Conservation (phyloP, 2,329 filamentous ascomycete genomes). For the Colletotrichum tropicicola region DNA sequence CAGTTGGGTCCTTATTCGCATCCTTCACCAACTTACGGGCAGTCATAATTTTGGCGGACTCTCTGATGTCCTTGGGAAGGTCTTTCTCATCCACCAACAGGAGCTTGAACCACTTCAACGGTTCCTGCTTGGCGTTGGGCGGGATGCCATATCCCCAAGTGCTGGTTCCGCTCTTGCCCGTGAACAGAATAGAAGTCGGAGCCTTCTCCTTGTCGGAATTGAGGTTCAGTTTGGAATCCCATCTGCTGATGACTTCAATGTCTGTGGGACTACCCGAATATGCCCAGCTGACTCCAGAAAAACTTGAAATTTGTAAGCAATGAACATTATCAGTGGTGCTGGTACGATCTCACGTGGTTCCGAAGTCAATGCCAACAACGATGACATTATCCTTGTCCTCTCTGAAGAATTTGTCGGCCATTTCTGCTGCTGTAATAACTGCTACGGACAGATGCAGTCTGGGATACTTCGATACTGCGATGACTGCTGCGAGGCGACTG, state of each 20-base stretch:
- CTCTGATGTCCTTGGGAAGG: conserved; percentile 33
- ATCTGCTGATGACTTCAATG: conserved; percentile 42
- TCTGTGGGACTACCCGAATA: conserved; percentile 36
- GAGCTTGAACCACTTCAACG: conserved; percentile 52
- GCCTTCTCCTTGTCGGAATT: conserved; percentile 43
- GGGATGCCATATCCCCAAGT: conserved; percentile 46
- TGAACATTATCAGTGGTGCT: not conserved
- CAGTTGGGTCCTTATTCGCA: conserved; percentile 33
- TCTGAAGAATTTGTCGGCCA: no score
- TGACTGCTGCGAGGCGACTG: no score
- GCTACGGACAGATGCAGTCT: no score
- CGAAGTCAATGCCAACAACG: conserved; percentile 55
- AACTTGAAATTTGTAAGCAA: conserved; percentile 34
- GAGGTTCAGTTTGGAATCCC: conserved; percentile 33
- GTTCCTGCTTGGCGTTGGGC: conserved; percentile 1
- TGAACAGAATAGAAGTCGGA: conserved; percentile 38
- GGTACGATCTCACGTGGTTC: conserved; percentile 48
- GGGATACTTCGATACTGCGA: no score
- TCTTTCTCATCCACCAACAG: conserved; percentile 44
- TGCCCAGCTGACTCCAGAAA: conserved; percentile 52
- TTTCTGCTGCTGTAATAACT: no score
- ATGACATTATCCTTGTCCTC: no score
- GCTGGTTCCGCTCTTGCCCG: fast-evolving
- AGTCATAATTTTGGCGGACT: conserved; percentile 33
- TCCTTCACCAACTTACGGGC: not conserved